Evolutionary conservation across 2,329 filamentous ascomycete genomes (phyloP).

Genomic region (Incumbomyces lentus): DNA sequence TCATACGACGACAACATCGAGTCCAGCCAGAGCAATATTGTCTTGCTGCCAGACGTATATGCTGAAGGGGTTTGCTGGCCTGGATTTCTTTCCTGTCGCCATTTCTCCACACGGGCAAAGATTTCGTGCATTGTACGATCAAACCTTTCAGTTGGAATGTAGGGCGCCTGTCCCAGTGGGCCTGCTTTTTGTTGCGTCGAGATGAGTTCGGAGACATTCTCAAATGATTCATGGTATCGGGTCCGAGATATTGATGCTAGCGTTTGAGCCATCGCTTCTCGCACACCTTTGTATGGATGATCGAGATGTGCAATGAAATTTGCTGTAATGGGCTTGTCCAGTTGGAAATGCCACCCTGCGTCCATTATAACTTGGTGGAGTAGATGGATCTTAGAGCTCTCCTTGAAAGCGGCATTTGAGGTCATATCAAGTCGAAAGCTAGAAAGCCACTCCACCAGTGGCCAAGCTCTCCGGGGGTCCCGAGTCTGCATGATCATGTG

Average conservation of each 20-base stretch:
- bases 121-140: conserved; percentile 59
- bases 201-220: conserved; percentile 64
- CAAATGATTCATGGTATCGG: conserved; percentile 87
- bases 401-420: conserved; percentile 96
- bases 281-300: conserved; percentile 94
- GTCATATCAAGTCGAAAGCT: conserved; percentile 85
- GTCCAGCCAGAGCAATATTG: conserved; percentile 89
- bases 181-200: conserved; percentile 68
- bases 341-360: conserved; percentile 89
- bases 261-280: conserved; percentile 85
- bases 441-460: conserved; percentile 71
- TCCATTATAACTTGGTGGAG: conserved; percentile 81
- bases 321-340: conserved; percentile 75
- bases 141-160: conserved; percentile 67
- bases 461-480: conserved; percentile 78
- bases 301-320: conserved; percentile 87
- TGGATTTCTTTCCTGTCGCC: conserved; percentile 72
- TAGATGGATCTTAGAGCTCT: conserved; percentile 89
- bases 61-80: conserved; percentile 88
- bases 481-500: conserved; percentile 81
- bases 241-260: conserved; percentile 83
- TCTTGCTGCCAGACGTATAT: conserved; percentile 94
- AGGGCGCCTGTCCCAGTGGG: conserved; percentile 75
- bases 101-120: conserved; percentile 70
- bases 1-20: conserved; percentile 82